A percentile compares a stretch with the other conserved stretches of the same genome.
Conservation (phyloP, 1,284 basidiomycete genomes). For the Cystobasidiaceae sp. region DNA sequence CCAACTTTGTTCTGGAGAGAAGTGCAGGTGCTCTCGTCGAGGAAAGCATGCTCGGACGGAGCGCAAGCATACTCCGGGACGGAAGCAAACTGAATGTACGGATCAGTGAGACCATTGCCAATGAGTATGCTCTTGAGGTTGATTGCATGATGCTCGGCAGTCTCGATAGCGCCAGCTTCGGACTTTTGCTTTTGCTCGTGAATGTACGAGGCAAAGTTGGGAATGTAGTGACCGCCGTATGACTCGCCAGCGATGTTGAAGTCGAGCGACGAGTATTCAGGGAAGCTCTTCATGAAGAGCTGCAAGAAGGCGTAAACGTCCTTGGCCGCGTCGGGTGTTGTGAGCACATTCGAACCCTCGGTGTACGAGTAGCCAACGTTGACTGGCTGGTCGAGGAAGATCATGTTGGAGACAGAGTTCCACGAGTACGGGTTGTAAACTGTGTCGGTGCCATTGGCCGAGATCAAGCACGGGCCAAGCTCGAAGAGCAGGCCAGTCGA, state of each 20-base stretch:
- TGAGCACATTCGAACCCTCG: conserved; percentile 63
- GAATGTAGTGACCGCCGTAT: conserved; percentile 27
- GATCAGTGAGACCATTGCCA: conserved; percentile 76
- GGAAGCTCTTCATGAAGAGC: conserved; percentile 60
- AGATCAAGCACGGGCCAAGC: conserved; percentile 75
- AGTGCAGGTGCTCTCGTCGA: conserved; percentile 42
- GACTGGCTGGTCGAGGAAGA: conserved; percentile 83
- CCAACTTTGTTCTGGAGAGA: conserved; percentile 44
- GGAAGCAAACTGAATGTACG: conserved; percentile 49
- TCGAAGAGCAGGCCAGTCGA: conserved; percentile 54
- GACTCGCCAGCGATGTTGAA: conserved; percentile 51
- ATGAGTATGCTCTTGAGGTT: conserved; percentile 73
- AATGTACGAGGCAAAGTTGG: conserved; percentile 61
- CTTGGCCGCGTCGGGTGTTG: conserved; percentile 64
- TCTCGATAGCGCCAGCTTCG: conserved; percentile 44
- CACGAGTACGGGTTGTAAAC: conserved; percentile 70
- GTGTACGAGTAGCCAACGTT: conserved; percentile 85
- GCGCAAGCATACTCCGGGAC: conserved; percentile 77
- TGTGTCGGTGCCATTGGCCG: conserved; percentile 62
- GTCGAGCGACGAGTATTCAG: conserved; percentile 34
- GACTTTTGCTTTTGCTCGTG: conserved; percentile 62
- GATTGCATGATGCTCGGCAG: conserved; percentile 52
- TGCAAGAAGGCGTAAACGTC: conserved; percentile 88
- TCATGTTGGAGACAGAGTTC: conserved; percentile 57
- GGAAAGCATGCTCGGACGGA: conserved; percentile 53